Evolutionary conservation across 768 basidiomycete genomes (phyloP).

Genomic region (Psilocybe azurescens): DNA sequence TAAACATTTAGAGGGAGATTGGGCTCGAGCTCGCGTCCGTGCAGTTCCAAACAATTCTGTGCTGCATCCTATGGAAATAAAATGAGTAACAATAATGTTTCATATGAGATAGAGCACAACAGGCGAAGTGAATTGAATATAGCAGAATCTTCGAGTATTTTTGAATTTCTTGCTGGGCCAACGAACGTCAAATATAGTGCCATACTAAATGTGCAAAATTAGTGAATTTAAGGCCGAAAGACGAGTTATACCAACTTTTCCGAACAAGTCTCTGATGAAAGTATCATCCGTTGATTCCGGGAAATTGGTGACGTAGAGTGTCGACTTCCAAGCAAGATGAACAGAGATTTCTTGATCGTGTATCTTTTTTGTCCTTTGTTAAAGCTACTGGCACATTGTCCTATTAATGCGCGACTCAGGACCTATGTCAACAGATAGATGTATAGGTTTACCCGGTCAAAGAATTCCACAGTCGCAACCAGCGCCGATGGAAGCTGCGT

Average conservation of each 20-base stretch:
- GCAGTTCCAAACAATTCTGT: slow-evolving; percentile 76
- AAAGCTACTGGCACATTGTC: slow-evolving; percentile 85
- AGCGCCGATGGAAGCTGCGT: slow-evolving; percentile 59
- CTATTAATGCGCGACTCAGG: slow-evolving; percentile 35
- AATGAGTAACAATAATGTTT: slow-evolving; percentile 1
- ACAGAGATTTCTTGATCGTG: slow-evolving; percentile 80
- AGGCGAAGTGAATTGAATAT: slow-evolving; percentile 88
- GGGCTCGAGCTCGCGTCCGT: slow-evolving; percentile 76
- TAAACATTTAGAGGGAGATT: slow-evolving; percentile 74
- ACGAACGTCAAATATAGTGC: slow-evolving; percentile 89
- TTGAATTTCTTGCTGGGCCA: slow-evolving; percentile 99
- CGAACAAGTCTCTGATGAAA: slow-evolving; percentile 77
- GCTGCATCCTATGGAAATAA: slow-evolving; percentile 59
- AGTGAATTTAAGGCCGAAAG: not conserved
- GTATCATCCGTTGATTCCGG: slow-evolving; percentile 83
- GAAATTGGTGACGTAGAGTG: slow-evolving; percentile 96
- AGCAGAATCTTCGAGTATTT: slow-evolving; percentile 88
- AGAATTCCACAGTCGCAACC: slow-evolving; percentile 92
- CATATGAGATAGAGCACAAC: slow-evolving; percentile 40
- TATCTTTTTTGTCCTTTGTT: slow-evolving; percentile 89
- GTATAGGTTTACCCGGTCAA: slow-evolving; percentile 51
- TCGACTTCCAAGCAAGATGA: slow-evolving; percentile 92
- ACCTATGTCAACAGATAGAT: not conserved
- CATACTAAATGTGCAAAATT: slow-evolving; percentile 62
- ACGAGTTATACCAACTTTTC: slow-evolving; percentile 55